Evolutionary conservation across 495 filamentous ascomycete genomes (phyloP), one percentile per base, ranked within the genome.

Genomic region (Aspergillus homomorphus): DNA sequence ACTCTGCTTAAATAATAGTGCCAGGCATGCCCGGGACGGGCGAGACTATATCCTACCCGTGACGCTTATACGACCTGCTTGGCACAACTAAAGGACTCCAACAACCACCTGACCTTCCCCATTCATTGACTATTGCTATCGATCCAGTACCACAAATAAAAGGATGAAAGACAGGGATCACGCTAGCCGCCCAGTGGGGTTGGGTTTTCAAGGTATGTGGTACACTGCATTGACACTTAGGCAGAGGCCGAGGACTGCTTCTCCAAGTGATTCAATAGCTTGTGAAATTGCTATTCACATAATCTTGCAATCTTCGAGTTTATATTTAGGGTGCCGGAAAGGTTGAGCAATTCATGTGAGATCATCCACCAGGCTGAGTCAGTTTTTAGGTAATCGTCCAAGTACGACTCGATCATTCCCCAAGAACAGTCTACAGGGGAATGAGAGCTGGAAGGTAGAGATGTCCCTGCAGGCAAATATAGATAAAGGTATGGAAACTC

Each of bases 151-250:
- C 16, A 22, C 19, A n/a, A 28, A n/a, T 51, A 16, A 24, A 15
- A 24, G 46, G 46, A 22, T 22, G 1, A 24, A 26, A 26, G 26
- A 24, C 46, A 50, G 21, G 46, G 21, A 23, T 9, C 26, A 51
- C 8, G 48, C 28, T 50, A 50, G 48, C 48, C 48, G 48, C 48
- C 48, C 48, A 28, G 48, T 26, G 48, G 48, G 23, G 48, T 50
- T 28, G 48, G 33, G 2, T 30, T 26, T 21, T 23, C 48, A 23
- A 28, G 48, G 48, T 20, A 6, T 7, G 18, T n/a, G 45, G 45
- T 21, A 19, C 21, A 10, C 4, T 21, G 45, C 33, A 38, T 38
- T 38, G 33, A 12, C 33, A 38, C 51, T 21, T 33, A 42, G 16
- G 30, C 16, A 41, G 28, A 38, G 41, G 51, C 26, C 41, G 48